Evolutionary conservation across 1,284 basidiomycete genomes (phyloP).

Genomic region (Exobasidium cylindrosporum): DNA sequence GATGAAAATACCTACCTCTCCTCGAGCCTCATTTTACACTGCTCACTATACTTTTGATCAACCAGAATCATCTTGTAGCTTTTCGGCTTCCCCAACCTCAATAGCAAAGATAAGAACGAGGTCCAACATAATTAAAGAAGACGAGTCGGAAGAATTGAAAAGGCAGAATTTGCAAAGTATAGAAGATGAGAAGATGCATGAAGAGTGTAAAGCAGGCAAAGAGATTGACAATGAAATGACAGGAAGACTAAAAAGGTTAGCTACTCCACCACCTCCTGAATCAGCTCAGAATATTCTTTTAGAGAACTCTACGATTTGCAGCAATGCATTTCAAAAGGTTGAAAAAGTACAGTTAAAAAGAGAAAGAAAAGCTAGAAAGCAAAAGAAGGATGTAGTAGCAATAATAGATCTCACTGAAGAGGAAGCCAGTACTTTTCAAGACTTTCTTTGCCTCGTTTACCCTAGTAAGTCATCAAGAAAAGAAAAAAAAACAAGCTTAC

Average conservation of each 20-base stretch:
- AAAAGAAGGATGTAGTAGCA: conserved; percentile 10
- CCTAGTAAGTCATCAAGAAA: conserved; percentile 27
- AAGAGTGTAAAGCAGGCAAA: neutral
- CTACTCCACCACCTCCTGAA: neutral
- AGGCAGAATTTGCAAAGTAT: no score
- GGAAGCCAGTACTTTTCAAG: conserved; percentile 31
- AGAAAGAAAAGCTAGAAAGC: neutral
- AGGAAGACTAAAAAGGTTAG: conserved; percentile 8
- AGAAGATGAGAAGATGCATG: neutral
- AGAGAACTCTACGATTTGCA: neutral
- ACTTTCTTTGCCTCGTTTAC: conserved; percentile 35
- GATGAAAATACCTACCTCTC: conserved; percentile 4
- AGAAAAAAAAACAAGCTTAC: no score
- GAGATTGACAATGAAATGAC: neutral
- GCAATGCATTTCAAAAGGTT: neutral
- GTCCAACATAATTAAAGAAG: neutral
- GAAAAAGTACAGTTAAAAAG: neutral
- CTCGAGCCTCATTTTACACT: conserved; percentile 28
- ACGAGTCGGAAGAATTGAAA: no score
- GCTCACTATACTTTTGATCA: conserved; percentile 9
- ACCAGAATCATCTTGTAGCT: neutral
- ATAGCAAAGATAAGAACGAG: neutral
- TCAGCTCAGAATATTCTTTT: neutral
- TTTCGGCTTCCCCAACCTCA: neutral
- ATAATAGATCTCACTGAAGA: conserved; percentile 37